Conservation (phyloP, 805 yeast genomes). For the Monosporozyma aerobia region DNA sequence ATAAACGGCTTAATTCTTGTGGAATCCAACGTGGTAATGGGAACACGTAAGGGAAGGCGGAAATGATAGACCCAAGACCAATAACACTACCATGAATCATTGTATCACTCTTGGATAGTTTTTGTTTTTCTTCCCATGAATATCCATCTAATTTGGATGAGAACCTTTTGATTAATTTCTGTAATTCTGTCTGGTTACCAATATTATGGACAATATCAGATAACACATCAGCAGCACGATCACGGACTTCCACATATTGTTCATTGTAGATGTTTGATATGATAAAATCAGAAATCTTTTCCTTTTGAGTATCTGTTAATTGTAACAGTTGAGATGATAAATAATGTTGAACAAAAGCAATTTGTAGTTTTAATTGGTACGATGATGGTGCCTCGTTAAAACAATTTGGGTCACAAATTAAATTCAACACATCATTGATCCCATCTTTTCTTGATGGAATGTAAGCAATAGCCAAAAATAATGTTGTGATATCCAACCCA, state of each 20-base stretch:
- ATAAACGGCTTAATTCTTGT: conserved; percentile 53
- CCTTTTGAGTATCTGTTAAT: conserved; percentile 40
- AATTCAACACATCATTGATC: conserved; percentile 1
- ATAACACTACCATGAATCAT: conserved; percentile 76
- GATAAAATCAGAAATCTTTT: conserved; percentile 42
- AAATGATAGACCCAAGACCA: conserved; percentile 80
- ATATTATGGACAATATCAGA: conserved; percentile 70
- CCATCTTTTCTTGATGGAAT: conserved; percentile 34
- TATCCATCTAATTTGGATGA: conserved; percentile 22
- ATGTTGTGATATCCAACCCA: conserved; percentile 43
- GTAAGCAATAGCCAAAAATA: conserved; percentile 40
- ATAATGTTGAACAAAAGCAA: conserved; percentile 64
- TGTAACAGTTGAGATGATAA: conserved; percentile 60
- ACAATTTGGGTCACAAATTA: conserved; percentile 1
- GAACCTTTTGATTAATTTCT: conserved; percentile 36
- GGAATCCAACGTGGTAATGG: conserved; percentile 95
- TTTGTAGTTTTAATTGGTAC: conserved; percentile 58
- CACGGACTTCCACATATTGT: conserved; percentile 65
- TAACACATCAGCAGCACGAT: conserved; percentile 62
- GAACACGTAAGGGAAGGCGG: conserved; percentile 82
- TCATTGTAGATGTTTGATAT: conserved; percentile 45
- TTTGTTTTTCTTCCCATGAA: conserved; percentile 28
- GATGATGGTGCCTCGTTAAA: conserved; percentile 28
- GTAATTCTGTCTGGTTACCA: conserved; percentile 34
- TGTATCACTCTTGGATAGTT: conserved; percentile 33